A percentile compares a stretch with the other conserved stretches of the same genome.
Evolutionary conservation across 192 early-diverging fungal species (phyloP).

Genomic region (Coemansia sp.): DNA sequence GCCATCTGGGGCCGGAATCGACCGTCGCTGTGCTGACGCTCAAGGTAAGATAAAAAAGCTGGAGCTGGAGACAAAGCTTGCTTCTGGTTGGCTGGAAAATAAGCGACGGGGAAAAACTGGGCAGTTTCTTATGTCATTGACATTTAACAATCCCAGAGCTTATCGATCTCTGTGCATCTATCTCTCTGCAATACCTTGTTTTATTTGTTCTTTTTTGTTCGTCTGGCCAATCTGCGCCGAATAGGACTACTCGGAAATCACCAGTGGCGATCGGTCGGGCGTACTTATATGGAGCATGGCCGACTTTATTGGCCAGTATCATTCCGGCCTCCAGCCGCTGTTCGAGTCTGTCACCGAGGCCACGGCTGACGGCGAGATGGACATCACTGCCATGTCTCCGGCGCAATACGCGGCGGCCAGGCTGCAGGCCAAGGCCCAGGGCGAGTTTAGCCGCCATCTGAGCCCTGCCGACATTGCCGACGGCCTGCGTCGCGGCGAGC

Average conservation of each 20-base stretch:
- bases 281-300: constrained; percentile 29
- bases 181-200: too few species aligned
- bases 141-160: too few species aligned
- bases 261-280: constrained; percentile 4
- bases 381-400: constrained; percentile 36
- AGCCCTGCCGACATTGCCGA: constrained; percentile 28
- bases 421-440: constrained; percentile 23
- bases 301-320: constrained; percentile 43
- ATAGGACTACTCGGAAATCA: constrained; percentile 10
- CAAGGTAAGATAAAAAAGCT: constrained; percentile 9
- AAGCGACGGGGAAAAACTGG: not conserved
- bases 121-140: too few species aligned
- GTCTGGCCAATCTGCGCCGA: not conserved
- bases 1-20: constrained; percentile 50
- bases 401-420: constrained; percentile 34
- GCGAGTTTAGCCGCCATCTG: constrained; percentile 18
- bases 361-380: constrained; percentile 54
- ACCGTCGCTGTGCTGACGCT: constrained; percentile 30
- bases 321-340: constrained; percentile 50
- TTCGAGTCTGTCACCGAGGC: constrained; percentile 55
- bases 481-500: constrained; percentile 38
- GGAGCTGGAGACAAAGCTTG: not conserved
- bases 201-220: not conserved
- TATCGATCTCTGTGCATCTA: constrained; percentile 1
- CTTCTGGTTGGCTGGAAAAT: constrained; percentile 1